phyloP scores from a whole-genome alignment of 1,284 basidiomycete species.

The Moesziomyces sp. region DNA sequence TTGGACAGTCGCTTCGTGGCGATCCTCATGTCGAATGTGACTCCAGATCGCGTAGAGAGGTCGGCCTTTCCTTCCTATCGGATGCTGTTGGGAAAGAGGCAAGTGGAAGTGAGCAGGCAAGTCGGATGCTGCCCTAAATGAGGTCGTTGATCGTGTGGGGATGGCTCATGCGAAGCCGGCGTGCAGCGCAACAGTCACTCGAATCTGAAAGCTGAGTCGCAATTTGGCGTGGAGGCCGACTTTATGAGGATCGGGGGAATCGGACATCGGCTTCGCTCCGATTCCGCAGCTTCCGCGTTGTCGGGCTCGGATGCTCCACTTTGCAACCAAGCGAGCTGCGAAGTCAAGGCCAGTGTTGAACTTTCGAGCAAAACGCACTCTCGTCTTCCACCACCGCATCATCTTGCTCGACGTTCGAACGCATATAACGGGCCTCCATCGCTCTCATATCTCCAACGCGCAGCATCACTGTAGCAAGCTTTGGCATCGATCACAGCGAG shows the following conservation, averaged over 20 bases:
- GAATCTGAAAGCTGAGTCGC: slow-evolving; percentile 25
- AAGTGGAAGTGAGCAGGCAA: neutral
- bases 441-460: neutral
- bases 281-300: neutral
- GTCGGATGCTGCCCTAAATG: neutral
- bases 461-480: neutral
- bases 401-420: too few species aligned
- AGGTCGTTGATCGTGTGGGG: slow-evolving; percentile 5
- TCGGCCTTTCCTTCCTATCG: neutral
- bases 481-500: neutral
- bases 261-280: neutral
- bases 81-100: neutral
- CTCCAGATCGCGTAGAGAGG: neutral
- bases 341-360: neutral
- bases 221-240: neutral
- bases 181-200: slow-evolving; percentile 7
- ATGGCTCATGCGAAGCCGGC: neutral
- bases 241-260: neutral
- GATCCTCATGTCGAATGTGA: slow-evolving; percentile 39
- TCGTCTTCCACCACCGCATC: too few species aligned
- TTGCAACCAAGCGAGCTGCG: neutral
- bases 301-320: neutral
- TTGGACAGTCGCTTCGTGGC: slow-evolving; percentile 49
- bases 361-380: neutral
- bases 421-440: too few species aligned